phyloP scores from a whole-genome alignment of 768 basidiomycete species.

The Paxillus rubicundulus region DNA sequence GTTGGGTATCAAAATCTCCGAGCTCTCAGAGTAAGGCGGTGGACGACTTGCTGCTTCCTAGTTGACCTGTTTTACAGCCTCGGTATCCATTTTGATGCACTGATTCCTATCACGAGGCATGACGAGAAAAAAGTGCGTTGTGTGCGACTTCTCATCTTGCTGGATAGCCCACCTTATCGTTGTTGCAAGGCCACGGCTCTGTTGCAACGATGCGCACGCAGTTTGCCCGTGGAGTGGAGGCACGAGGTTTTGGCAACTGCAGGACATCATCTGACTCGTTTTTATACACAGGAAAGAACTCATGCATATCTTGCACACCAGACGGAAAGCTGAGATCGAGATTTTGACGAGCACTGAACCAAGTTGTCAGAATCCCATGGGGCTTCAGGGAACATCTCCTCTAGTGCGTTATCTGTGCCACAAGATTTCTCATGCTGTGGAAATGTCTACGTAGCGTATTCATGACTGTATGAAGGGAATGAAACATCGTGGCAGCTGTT shows the following conservation, averaged over 20 bases:
- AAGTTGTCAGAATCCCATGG: slow-evolving; percentile 3
- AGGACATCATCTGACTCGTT: slow-evolving; percentile 1
- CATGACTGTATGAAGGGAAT: not conserved
- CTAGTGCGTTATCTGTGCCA: slow-evolving; percentile 29
- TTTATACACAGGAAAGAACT: slow-evolving; percentile 65
- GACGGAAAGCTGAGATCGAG: slow-evolving; percentile 95
- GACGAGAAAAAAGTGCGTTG: slow-evolving; percentile 72
- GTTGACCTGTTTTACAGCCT: slow-evolving; percentile 40
- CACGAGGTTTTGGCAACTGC: slow-evolving; percentile 26
- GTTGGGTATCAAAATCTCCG: slow-evolving; percentile 74
- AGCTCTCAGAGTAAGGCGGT: slow-evolving; percentile 55
- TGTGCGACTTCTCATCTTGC: not conserved
- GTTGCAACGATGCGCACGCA: slow-evolving; percentile 41
- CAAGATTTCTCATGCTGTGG: slow-evolving; percentile 25
- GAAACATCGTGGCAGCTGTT: not conserved
- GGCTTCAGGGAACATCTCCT: slow-evolving; percentile 9
- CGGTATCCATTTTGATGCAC: slow-evolving; percentile 52
- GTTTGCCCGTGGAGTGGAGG: slow-evolving; percentile 69
- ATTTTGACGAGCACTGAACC: slow-evolving; percentile 38
- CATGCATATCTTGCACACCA: slow-evolving; percentile 68
- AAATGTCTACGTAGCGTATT: slow-evolving; percentile 21
- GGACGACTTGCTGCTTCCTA: not conserved
- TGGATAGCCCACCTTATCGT: not conserved
- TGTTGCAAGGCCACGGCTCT: slow-evolving; percentile 60
- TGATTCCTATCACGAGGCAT: slow-evolving; percentile 66